A percentile compares a stretch with the other conserved stretches of the same genome.
Conservation (phyloP, 1,139 yeast genomes). For the Geotrichum carabidarum region DNA sequence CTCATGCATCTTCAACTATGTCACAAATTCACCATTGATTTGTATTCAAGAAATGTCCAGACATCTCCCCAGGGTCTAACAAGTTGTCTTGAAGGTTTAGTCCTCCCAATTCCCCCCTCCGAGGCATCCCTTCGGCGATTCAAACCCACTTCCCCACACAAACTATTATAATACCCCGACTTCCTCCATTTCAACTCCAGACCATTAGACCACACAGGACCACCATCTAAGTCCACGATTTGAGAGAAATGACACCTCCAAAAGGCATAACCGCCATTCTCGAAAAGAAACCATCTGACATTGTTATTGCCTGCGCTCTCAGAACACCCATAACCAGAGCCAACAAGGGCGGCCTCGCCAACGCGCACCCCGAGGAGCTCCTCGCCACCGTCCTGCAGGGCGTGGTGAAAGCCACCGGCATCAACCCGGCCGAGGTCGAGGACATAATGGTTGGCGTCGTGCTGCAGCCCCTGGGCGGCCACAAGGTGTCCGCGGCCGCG, state of each 20-base stretch:
- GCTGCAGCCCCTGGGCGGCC: slow-evolving; percentile 38
- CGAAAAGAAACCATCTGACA: slow-evolving; percentile 36
- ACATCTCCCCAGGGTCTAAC: too few relatives aligned
- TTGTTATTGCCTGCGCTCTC: slow-evolving; percentile 40
- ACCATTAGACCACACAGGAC: not conserved
- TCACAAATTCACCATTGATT: too few relatives aligned
- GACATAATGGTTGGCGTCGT: slow-evolving; percentile 39
- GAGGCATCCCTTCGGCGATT: too few relatives aligned
- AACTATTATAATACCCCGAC: too few relatives aligned
- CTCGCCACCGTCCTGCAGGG: slow-evolving; percentile 37
- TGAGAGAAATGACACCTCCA: not conserved
- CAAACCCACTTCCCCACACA: too few relatives aligned
- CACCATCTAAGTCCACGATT: not conserved
- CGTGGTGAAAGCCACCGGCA: slow-evolving; percentile 32
- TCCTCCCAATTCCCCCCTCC: too few relatives aligned
- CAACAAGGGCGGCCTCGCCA: slow-evolving; percentile 40
- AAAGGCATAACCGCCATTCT: slow-evolving; percentile 9
- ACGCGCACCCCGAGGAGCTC: slow-evolving; percentile 40
- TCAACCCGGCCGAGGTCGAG: slow-evolving; percentile 34
- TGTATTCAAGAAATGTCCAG: too few relatives aligned
- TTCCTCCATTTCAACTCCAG: too few relatives aligned
- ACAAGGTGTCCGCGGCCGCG: slow-evolving; percentile 37
- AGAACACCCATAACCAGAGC: slow-evolving; percentile 42
- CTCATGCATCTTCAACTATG: too few relatives aligned
- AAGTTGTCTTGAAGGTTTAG: too few relatives aligned